Base-by-base conservation (phyloP, 768 basidiomycete genomes). In the Lactarius hatsudake region DNA sequence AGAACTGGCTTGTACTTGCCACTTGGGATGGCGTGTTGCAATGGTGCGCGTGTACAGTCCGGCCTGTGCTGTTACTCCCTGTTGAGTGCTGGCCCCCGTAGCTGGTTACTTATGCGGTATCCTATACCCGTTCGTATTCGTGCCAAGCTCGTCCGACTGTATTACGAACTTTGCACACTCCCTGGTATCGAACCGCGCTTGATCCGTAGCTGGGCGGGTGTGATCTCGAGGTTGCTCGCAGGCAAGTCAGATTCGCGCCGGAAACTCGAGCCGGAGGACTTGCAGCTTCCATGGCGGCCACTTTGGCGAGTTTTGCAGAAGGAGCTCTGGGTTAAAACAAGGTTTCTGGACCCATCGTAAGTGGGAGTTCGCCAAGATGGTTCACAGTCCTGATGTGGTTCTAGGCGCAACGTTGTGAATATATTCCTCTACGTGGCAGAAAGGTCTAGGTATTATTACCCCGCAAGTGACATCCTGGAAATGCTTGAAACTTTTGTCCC, bases 91-190 rank as follows among this genome's bases (percentile, higher is more conserved):
- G 15, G 32, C 32, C 20, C 15, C 0, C 38, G 36, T 69, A 93
- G 91, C 76, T 94, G 92, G 91, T 75, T 93, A 58, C 79, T 88
- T 70, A 86, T 93, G 86, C 86, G 86, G 48, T 94, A 93, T 75
- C 92, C 91, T 3, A 83, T 94, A 72, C 76, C 83, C 54, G 90
- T 84, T 65, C 72, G 85, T 38, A 86, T 85, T 56, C 88, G 92
- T 20, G 86, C 87, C 26, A 87, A 86, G 74, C 84, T 94, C 62
- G 89, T 87, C 17, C 82, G 81, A 43, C 77, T 94, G 58, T 93
- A 93, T 76, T 93, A 90, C 72, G 89, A 93, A 72, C 77, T 94
- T n/a, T 86, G 84, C 74, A 78, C 91, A 40, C 74, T 91, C 9
- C 92, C 91, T 55, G 91, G 91, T 59, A 79, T 93, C 61, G 91